Conservation (phyloP, 2,329 filamentous ascomycete species). For the Pestalotiopsis sp. region DNA sequence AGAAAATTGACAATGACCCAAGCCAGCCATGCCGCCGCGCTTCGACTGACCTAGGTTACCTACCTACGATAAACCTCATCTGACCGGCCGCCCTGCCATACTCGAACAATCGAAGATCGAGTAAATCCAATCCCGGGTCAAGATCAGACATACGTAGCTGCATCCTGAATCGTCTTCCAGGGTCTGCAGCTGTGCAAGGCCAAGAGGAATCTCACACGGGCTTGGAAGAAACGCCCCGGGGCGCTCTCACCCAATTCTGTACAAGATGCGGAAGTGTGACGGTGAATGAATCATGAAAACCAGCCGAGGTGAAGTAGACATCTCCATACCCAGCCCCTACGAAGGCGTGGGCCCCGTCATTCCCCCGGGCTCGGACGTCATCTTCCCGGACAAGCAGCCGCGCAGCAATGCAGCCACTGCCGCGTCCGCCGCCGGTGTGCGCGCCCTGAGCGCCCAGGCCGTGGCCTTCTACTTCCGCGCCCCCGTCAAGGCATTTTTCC, state of each 20-base stretch:
- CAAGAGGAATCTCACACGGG: no score
- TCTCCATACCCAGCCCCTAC: slow-evolving; percentile 13
- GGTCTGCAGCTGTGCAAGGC: no score
- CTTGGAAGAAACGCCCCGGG: not conserved
- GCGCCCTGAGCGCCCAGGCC: slow-evolving; percentile 79
- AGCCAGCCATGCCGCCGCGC: not conserved
- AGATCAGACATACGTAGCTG: no score
- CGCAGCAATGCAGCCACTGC: slow-evolving; percentile 62
- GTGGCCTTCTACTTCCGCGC: slow-evolving; percentile 91
- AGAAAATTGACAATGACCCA: not conserved
- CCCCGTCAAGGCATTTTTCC: slow-evolving; percentile 90
- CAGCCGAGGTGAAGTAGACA: slow-evolving; percentile 14
- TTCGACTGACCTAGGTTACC: not conserved
- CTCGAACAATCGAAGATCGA: no score
- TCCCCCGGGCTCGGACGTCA: slow-evolving; percentile 19
- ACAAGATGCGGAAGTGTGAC: slow-evolving; percentile 3
- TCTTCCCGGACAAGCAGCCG: slow-evolving; percentile 45
- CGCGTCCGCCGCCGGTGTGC: slow-evolving; percentile 81
- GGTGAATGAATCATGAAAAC: slow-evolving; percentile 11
- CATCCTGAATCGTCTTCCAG: no score
- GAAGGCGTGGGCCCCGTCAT: slow-evolving; percentile 12
- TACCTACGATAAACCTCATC: not conserved
- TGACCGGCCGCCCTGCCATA: not conserved
- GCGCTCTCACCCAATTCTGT: not conserved
- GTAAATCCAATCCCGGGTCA: no score